Evolutionary conservation across 306 rosid genomes (phyloP), one percentile per base, ranked within the genome.

Genomic region (Sechiopsis laciniata): DNA sequence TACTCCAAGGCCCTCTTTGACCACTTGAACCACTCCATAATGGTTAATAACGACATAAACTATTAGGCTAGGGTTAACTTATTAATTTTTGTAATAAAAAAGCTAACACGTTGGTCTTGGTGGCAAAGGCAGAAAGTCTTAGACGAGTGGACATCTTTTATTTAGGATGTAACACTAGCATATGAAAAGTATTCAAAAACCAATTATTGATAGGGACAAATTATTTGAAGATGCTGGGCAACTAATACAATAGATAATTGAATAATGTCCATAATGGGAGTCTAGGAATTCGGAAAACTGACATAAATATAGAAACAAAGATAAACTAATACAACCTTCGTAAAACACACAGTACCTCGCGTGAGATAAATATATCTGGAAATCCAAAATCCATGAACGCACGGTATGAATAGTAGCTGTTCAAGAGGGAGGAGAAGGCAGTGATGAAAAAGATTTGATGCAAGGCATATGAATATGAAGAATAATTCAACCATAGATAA

Each of bases 381-480:
- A 89, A 89, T 83, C 99, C 97, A 82, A 94, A 94, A 73, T 94
- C 99, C 96, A 88, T 80, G 87, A 81, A 94, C 78, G 97, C 48
- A 42, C 48, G 48, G 48, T 42, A 42, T 42, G 48, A 42, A 42
- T 42, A 42, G 48, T 42, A 42, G 48, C 48, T 42, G 48, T 42
- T 42, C 48, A 42, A 42, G 48, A 42, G 10, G 48, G 48, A 42
- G 12, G 9, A 42, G 46, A 42, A 42, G 48, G 48, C 10, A 42
- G 48, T 42, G 48, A 42, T 42, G 48, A 42, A 42, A 42, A 42
- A 42, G 12, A 42, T 48, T 42, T 0, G 1, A 8, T 42, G 48
- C 2, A 8, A 12, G 12, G 48, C 48, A 42, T 42, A 42, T 42
- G 48, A 42, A 9, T 42, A 42, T 42, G 2, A 42, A 42, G 48